phyloP scores from a whole-genome alignment of 441 rosid species.

The Viola pubescens region DNA sequence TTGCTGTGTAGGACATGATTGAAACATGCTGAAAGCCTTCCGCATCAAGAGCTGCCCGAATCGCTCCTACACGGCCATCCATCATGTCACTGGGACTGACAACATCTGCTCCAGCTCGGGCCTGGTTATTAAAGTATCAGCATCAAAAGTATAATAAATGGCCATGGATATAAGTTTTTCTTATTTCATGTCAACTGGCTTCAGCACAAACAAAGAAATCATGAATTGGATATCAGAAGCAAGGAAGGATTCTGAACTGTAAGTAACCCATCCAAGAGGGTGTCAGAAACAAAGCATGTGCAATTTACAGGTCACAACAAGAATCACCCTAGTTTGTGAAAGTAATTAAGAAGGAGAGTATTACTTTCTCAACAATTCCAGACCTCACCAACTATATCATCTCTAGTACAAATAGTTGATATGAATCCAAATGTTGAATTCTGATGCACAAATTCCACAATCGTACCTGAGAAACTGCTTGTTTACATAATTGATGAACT shows the following conservation, averaged over 20 bases:
- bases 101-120: conserved; percentile 97
- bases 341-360: background rate
- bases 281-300: no score
- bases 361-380: no score
- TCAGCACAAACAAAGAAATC: no score
- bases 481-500: conserved; percentile 86
- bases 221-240: no score
- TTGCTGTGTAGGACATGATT: conserved; percentile 97
- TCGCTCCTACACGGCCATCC: conserved; percentile 97
- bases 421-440: background rate
- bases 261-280: no score
- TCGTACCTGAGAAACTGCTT: conserved; percentile 90
- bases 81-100: conserved; percentile 99
- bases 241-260: no score
- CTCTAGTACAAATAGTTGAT: conserved; percentile 1
- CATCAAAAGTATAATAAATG: conserved; percentile 7
- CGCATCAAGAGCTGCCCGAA: conserved; percentile 84
- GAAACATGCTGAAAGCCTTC: conserved; percentile 92
- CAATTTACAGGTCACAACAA: no score
- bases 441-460: background rate
- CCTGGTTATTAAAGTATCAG: conserved; percentile 33
- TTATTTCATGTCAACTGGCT: no score
- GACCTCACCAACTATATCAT: background rate
- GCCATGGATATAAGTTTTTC: background rate
- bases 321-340: no score